Percentiles rank a stretch among this genome's conserved stretches.
These are phyloP conservation scores for Acanthamoeba castellanii DNA, from an alignment of 208 protist genomes.

Conservation along the genomic window DNA sequence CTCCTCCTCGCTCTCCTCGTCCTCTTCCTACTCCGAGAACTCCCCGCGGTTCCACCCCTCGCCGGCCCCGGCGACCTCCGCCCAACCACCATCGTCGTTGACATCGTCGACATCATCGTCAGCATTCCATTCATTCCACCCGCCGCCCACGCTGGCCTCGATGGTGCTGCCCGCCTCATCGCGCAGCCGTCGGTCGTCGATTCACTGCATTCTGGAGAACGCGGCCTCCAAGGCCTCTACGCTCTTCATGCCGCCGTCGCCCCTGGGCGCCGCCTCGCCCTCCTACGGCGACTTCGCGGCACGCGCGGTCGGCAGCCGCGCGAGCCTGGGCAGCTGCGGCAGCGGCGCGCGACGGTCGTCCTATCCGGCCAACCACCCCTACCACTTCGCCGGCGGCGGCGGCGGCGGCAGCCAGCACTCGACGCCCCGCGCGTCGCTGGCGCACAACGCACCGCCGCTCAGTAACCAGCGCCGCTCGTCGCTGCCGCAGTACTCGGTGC, in stretches of 20 bases:
- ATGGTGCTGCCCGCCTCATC: neutral
- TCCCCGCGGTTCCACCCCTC: neutral
- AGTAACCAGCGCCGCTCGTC: neutral
- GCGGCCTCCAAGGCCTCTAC: constrained; percentile 8
- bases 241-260: constrained; percentile 15
- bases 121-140: neutral
- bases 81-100: neutral
- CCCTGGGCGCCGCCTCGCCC: neutral
- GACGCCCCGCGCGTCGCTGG: neutral
- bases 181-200: neutral
- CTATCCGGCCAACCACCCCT: constrained; percentile 12
- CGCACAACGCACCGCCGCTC: neutral
- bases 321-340: neutral
- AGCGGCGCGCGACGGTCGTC: neutral
- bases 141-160: neutral
- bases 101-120: neutral
- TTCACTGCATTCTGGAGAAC: constrained; percentile 7
- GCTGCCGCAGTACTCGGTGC: constrained; percentile 38
- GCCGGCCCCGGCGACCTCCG: neutral
- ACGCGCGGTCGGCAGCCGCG: neutral
- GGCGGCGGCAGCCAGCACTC: no score
- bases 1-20: neutral
- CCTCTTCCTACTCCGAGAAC: neutral
- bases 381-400: neutral
- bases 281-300: neutral